Evolutionary conservation across 257 asterid species (phyloP), one percentile per base, ranked within the genome.

Genomic region (Lantana camara): DNA sequence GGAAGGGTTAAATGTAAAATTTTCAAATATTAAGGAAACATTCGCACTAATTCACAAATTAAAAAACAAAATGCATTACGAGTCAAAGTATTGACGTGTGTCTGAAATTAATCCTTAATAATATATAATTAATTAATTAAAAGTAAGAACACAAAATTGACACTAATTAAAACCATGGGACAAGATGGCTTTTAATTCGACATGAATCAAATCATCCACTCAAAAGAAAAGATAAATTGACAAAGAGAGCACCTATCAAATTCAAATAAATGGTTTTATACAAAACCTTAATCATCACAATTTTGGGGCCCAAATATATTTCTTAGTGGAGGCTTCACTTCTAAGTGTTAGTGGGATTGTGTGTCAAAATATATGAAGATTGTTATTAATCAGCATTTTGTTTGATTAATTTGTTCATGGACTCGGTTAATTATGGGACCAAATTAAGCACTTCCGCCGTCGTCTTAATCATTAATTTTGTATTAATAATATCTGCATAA

Each of bases 401-500:
- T 2, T 9, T 35, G 4, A 35, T 13, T 56, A 53, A 60, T 57
- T 72, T 55, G 60, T 16, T 66, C 56, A 74, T 75, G 81, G 80
- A 48, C 34, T 15, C 34, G 37, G 38, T 20, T 34, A n/a, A n/a
- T n/a, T 20, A 50, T 63, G 51, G 23, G 87, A 57, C 78, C 79
- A 37, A 75, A 57, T 16, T 19, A 38, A 49, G 68, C 85, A 71
- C 83, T 74, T 71, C 72, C 73, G 81, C 83, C 85, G 81, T 77
- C 77, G 17, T 47, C 58, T 69, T 19, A 70, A 65, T 49, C 2
- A 2, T 5, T 29, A 53, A 14, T 2, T 53, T n/a, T 66, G 55
- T 51, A 15, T 16, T 69, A 66, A 57, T 61, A 40, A 60, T 61
- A 54, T 48, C 46, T 48, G 54, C 40, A 15, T 48, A 58, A 57